Evolutionary conservation across 225 moss, liverwort and hornwort species (phyloP), one percentile per base, ranked within the genome.

Genomic region (Straminergon stramineum): DNA sequence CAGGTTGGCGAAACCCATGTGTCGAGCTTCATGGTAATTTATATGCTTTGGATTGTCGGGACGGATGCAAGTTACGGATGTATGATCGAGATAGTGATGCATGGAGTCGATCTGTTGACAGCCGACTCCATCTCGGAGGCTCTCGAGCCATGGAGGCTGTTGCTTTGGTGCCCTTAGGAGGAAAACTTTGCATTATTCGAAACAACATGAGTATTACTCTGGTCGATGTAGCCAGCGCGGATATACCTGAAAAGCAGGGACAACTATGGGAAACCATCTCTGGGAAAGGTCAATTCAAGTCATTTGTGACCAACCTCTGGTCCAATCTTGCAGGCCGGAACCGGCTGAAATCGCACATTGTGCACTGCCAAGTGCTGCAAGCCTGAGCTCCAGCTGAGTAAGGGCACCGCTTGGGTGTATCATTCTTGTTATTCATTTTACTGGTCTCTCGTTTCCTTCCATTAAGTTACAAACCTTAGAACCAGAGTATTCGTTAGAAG

Each of bases 321-420:
- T 99, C 97, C 90, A 99, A 96, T 91, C 95, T 99, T 90, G 97
- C 99, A 82, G 97, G 96, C 88, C 94, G 97, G 91, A 99, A 95
- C 92, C 96, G 99, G 87, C 91, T 97, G 60, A 99, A 97, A 85
- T 97, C 96, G 91, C 99, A 97, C 92, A 97, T 99, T 88, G 96
- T 97, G 93, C 99, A 99, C 91, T 99, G 99, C 93, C 99, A 99
- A 96, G 97, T 99, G 90, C 95, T 99, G 95, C 97, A 97, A 96
- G 99, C 99, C 88, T 99, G 90, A 96, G 93, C 92, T 94, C 93
- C 89, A 91, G 89, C 92, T 57, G 93, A 94, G 93, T 87, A 90
- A 90, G 88, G 94, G 91, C 91, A 92, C 92, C 85, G 64, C 91
- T 91, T 93, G 93, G 96, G 89, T 94, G 95, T 93, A 92, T 91